These are phyloP conservation scores for Melampsora americana DNA, from an alignment of 1,284 basidiomycete species.

Conservation along the genomic window DNA sequence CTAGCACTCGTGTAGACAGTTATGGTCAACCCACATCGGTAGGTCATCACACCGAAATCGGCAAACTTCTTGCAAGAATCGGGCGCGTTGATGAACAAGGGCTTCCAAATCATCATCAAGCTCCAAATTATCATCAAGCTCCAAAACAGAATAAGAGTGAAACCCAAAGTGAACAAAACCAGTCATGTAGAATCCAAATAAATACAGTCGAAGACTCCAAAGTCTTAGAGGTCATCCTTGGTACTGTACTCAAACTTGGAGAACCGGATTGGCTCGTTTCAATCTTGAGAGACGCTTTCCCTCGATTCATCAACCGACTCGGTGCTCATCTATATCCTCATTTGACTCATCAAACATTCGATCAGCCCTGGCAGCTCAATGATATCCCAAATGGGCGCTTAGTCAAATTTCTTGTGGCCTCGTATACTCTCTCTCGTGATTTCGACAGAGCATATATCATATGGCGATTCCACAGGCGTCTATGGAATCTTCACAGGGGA, in stretches of 20 bases:
- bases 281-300: conserved; percentile 26
- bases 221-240: conserved; percentile 24
- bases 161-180: background rate
- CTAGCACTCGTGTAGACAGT: background rate
- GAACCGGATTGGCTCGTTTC: conserved; percentile 38
- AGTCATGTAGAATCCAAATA: background rate
- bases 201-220: background rate
- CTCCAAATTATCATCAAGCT: no score
- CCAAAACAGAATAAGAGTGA: background rate
- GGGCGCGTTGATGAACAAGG: background rate
- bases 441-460: background rate
- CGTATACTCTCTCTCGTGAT: conserved; percentile 15
- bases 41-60: conserved; percentile 3
- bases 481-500: no score
- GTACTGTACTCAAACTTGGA: conserved; percentile 17
- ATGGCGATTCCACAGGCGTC: background rate
- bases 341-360: background rate
- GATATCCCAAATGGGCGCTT: conserved; percentile 20
- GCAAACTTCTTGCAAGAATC: background rate
- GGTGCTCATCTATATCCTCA: conserved; percentile 16
- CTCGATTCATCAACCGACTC: conserved; percentile 19
- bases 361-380: background rate
- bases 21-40: background rate
- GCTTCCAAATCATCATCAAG: background rate
- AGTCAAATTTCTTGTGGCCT: conserved; percentile 23